Conservation (phyloP, 2,329 filamentous ascomycete genomes). For the Ascochyta rabiei region DNA sequence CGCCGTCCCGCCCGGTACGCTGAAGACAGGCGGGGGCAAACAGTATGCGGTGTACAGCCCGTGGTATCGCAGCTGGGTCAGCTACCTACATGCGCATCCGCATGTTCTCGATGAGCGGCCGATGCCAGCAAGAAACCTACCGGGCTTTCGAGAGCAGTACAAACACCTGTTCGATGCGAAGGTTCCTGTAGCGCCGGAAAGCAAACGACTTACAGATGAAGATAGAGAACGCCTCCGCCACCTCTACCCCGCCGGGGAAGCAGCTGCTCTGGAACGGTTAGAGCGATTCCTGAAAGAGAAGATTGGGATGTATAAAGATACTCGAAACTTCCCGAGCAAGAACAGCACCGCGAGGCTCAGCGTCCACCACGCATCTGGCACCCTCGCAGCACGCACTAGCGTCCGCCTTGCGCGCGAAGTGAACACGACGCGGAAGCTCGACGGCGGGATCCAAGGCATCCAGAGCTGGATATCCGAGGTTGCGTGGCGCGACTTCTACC, state of each 20-base stretch:
- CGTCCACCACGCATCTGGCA: constrained; percentile 53
- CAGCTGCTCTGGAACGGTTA: constrained; percentile 51
- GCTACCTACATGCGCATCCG: constrained; percentile 71
- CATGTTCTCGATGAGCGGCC: constrained; percentile 69
- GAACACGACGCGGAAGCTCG: constrained; percentile 59
- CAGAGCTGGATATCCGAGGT: constrained; percentile 58
- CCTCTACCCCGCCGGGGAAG: constrained; percentile 55
- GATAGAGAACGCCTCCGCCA: constrained; percentile 48
- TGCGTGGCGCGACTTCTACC: constrained; percentile 60
- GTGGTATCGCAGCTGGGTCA: constrained; percentile 80
- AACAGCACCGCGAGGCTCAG: constrained; percentile 52
- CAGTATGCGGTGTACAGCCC: constrained; percentile 86
- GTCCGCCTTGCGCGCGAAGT: constrained; percentile 59
- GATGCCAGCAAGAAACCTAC: constrained; percentile 62
- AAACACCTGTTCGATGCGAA: constrained; percentile 41
- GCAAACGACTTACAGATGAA: constrained; percentile 61
- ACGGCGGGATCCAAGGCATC: constrained; percentile 51
- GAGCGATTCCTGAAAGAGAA: constrained; percentile 55
- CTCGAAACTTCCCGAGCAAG: constrained; percentile 51
- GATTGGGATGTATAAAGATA: constrained; percentile 46
- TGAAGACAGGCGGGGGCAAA: constrained; percentile 71
- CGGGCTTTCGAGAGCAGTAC: constrained; percentile 56
- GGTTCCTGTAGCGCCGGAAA: constrained; percentile 59
- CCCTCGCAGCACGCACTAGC: constrained; percentile 54
- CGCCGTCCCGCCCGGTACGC: constrained; percentile 74